Conservation (phyloP, 768 basidiomycete species). For the Rhodosporidiobolus odoratus region DNA sequence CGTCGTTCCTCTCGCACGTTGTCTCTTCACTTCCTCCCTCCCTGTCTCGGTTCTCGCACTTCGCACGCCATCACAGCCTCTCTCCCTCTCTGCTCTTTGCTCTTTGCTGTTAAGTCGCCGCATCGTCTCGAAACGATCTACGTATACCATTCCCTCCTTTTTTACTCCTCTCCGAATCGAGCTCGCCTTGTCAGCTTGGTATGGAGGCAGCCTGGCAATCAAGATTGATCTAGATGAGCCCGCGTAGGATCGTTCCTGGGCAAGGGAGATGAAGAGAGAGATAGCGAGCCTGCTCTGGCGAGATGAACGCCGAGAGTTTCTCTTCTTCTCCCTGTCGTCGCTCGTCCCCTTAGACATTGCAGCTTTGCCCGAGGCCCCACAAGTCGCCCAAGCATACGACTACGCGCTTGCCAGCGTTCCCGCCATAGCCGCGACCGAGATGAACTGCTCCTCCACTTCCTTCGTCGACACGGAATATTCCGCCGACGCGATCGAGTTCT, state of each 20-base stretch:
- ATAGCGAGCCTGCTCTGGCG: neutral
- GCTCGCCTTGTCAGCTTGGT: too few species aligned
- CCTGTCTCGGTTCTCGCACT: neutral
- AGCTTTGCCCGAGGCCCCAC: neutral
- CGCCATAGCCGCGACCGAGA: neutral
- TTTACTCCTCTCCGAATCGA: neutral
- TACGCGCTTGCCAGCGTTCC: neutral
- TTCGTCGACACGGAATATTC: constrained; percentile 39
- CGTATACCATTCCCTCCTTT: neutral
- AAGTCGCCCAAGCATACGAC: neutral
- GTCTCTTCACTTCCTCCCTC: neutral
- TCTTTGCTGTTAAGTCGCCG: too few species aligned
- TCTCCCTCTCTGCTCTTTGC: neutral
- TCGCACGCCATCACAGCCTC: neutral
- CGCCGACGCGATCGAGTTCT: constrained; percentile 72
- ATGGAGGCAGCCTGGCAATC: too few species aligned
- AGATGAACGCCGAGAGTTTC: neutral
- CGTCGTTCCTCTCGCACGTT: neutral
- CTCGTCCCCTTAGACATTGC: neutral
- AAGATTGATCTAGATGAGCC: neutral
- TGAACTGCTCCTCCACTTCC: constrained; percentile 19
- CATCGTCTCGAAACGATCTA: too few species aligned
- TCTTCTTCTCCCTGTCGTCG: neutral
- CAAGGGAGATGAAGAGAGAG: neutral
- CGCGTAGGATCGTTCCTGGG: neutral